Evolutionary conservation across 1,139 yeast genomes (phyloP), one percentile per base, ranked within the genome.

Genomic region (Geotrichum reessii): DNA sequence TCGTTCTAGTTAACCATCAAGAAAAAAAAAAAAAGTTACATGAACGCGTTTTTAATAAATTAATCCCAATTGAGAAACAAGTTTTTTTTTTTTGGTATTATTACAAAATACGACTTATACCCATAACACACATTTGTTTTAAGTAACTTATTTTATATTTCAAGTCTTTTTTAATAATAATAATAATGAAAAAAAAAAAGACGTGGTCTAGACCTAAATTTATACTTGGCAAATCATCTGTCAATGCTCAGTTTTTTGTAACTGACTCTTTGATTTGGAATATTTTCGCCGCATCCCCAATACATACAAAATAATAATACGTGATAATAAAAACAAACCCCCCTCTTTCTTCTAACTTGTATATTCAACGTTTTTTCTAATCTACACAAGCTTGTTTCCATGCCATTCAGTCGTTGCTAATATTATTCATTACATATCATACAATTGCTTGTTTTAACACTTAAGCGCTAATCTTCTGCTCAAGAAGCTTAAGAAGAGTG

Each of bases 401-500:
- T 37, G n/a, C 44, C 17, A 17, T 37, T n/a, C 2, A 37, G 44
- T 37, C 44, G 44, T 37, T n/a, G 44, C 44, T 37, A 37, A 37
- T 37, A 37, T 37, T 37, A 37, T 37, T 37, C 44, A 37, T 37
- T 37, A 37, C 44, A 37, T 37, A 37, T 37, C 44, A 37, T 37
- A 37, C 44, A 37, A 37, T 37, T 37, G 44, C 44, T 37, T 33
- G 40, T 33, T n/a, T n/a, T 24, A 37, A 3, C 17, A 21, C 31
- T 46, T 62, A 61, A 50, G 62, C 63, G 47, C 40, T 50, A 50
- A 90, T 81, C 79, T 83, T 89, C 73, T 81, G 76, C 79, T 87
- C 91, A 76, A 93, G 83, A 74, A 85, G 81, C 67, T 83, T 80
- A 77, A 87, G 81, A 74, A 93, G 85, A 64, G 96, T 87, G 70